Base-by-base conservation (phyloP, 1,284 basidiomycete genomes). In the Sphaerobolus stellatus region DNA sequence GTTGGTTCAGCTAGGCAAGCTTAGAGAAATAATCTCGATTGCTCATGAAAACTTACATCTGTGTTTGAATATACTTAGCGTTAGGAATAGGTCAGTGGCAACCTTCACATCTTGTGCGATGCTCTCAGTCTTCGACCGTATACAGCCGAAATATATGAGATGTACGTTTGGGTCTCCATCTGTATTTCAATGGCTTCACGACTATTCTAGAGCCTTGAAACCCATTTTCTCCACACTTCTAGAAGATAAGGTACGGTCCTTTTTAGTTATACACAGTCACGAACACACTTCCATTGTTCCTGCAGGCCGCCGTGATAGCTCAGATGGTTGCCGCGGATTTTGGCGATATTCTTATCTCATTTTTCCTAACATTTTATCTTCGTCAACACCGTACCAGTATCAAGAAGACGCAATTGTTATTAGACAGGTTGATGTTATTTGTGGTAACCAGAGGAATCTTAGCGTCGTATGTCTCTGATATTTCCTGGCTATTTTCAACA, bases 301-400 rank as follows among this genome's bases (percentile, higher is more conserved):
- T 11, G 18, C 34, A 48, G 47, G 5, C 22, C 13, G 16, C 29
- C 5, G 22, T 48, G 14, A 18, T 33, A n/a, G 31, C 47, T 14
- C 47, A 48, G 34, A 48, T 48, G 47, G 13, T 48, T 11, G 31
- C 27, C 18, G 47, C 47, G 3, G 47, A 48, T 24, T n/a, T 48
- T 9, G 47, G 47, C 28, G 47, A 48, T 48, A 2, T 48, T 5
- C 30, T 48, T 18, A 48, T 48, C 24, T 48, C 47, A 9, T 9
- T 48, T 7, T 48, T 31, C n/a, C 18, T 48, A 4, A 31, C 27
- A 28, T 48, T 31, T 13, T 48, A 48, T 14, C 20, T 48, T 6
- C 2, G 31, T 22, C 8, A 27, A 13, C 28, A 30, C 18, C 47
- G 47, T 20, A 29, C 47, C 11, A 31, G 47, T 25, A 34, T 48